Evolutionary conservation across 257 asterid species (phyloP), one percentile per base, ranked within the genome.

Genomic region (Jaltomata sinuosa): DNA sequence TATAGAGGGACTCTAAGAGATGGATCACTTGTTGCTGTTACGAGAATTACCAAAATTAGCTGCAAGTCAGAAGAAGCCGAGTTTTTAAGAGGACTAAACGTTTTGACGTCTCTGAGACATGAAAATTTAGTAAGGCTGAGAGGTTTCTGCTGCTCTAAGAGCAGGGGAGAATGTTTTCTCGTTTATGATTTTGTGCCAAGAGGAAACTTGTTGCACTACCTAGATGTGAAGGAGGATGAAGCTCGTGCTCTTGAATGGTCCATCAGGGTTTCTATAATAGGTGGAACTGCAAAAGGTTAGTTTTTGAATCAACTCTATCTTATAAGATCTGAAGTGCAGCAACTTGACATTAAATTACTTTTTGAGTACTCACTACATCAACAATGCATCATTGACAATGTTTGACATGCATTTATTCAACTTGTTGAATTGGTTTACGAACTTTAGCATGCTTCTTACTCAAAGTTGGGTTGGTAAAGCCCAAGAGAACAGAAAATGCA

Each of bases 131-230:
- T 94, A 54, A 87, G 87, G 84, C 67, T 94, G 85, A 89, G 98
- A 87, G 99, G 99, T 12, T 94, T 96, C 86, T 96, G 99, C 89
- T 94, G 96, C 49, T 96, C 99, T 15, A 88, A 86, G 84, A 95
- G 93, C 38, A 89, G 98, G 34, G 97, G 98, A 11, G 98, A 93
- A 84, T 96, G 99, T 84, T 92, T 95, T 85, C 94, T 92, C 19
- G 90, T 94, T 83, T 94, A 94, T 79, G 99, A 96, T 87, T 94
- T 89, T 18, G 89, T 94, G 19, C 92, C 92, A 1, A 92, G 93
- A 42, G 97, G 98, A 59, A 96, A 85, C 78, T 85, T 96, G 92
- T 89, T 89, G 68, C 83, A 72, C 32, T 93, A 93, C 85, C 90
- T 96, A 55, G 95, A 96, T 80, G 54, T 89, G 49, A 89, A 86